Percentiles rank a stretch among this genome's conserved stretches.
These are phyloP conservation scores for Lepraria neglecta DNA, from an alignment of 495 filamentous ascomycete genomes.

Conservation along the genomic window DNA sequence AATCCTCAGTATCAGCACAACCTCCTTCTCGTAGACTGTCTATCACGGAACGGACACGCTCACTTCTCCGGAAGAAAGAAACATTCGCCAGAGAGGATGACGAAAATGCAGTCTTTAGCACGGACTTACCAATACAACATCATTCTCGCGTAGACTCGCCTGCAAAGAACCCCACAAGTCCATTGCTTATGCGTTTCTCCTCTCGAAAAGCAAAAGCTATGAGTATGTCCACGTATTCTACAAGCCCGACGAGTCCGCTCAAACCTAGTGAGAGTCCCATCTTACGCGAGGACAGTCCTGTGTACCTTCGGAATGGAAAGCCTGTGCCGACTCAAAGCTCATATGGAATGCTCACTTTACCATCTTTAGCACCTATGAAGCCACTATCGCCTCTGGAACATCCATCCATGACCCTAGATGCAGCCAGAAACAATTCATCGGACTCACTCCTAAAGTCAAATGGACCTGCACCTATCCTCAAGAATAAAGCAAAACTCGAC, in stretches of 20 bases:
- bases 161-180: slow-evolving; percentile 16
- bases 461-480: slow-evolving; percentile 9
- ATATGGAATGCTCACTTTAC: slow-evolving; percentile 21
- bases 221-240: slow-evolving; percentile 27
- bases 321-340: slow-evolving; percentile 21
- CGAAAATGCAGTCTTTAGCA: slow-evolving; percentile 18
- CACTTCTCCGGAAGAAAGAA: slow-evolving; percentile 21
- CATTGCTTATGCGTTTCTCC: slow-evolving; percentile 21
- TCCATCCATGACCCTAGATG: slow-evolving; percentile 9
- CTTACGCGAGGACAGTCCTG: slow-evolving; percentile 19
- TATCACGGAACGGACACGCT: slow-evolving; percentile 21
- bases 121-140: slow-evolving; percentile 21
- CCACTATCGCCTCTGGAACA: slow-evolving; percentile 26
- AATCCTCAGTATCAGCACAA: slow-evolving; percentile 18
- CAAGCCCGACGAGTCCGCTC: slow-evolving; percentile 20
- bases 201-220: slow-evolving; percentile 19
- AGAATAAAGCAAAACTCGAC: slow-evolving; percentile 13
- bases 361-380: slow-evolving; percentile 20
- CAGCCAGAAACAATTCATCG: neutral
- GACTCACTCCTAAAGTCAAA: neutral
- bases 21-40: slow-evolving; percentile 21
- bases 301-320: slow-evolving; percentile 7
- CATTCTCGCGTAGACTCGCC: slow-evolving; percentile 18
- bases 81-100: slow-evolving; percentile 9
- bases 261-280: slow-evolving; percentile 13